phyloP scores from a whole-genome alignment of 768 basidiomycete species.

The button mushroom (Agaricus bisporus) region DNA sequence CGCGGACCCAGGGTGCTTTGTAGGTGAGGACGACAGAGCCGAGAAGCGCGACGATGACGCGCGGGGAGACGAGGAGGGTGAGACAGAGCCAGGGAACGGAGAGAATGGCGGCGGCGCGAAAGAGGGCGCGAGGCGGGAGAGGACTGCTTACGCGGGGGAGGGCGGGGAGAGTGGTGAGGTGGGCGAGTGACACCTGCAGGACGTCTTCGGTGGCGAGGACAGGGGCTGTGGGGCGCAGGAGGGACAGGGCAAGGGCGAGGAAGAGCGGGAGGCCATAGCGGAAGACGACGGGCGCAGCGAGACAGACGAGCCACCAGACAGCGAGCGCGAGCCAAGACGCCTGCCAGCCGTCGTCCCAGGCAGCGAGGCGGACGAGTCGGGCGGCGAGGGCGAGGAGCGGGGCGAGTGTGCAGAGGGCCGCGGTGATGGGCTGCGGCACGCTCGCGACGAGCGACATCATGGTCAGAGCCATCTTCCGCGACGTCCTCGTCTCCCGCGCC shows the following conservation, averaged over 20 bases:
- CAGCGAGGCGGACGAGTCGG: conserved; percentile 39
- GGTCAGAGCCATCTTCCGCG: neutral
- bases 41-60: conserved; percentile 49
- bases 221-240: conserved; percentile 10
- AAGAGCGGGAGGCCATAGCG: conserved; percentile 50
- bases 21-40: conserved; percentile 57
- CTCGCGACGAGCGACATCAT: conserved; percentile 33
- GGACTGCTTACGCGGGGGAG: conserved; percentile 17
- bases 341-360: conserved; percentile 55
- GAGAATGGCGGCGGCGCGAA: conserved; percentile 51
- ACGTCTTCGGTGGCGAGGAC: conserved; percentile 45
- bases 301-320: conserved; percentile 73
- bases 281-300: conserved; percentile 47
- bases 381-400: conserved; percentile 43
- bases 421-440: conserved; percentile 57
- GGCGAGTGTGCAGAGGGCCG: conserved; percentile 55
- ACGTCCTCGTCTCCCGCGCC: conserved; percentile 15
- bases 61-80: conserved; percentile 56
- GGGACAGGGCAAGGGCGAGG: conserved; percentile 25
- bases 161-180: conserved; percentile 51
- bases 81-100: conserved; percentile 65
- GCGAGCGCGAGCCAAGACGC: conserved; percentile 64
- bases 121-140: conserved; percentile 28
- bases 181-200: conserved; percentile 49
- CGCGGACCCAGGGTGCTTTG: conserved; percentile 61